Conservation (phyloP, 1,284 basidiomycete genomes). For the Ceratobasidium sp. region DNA sequence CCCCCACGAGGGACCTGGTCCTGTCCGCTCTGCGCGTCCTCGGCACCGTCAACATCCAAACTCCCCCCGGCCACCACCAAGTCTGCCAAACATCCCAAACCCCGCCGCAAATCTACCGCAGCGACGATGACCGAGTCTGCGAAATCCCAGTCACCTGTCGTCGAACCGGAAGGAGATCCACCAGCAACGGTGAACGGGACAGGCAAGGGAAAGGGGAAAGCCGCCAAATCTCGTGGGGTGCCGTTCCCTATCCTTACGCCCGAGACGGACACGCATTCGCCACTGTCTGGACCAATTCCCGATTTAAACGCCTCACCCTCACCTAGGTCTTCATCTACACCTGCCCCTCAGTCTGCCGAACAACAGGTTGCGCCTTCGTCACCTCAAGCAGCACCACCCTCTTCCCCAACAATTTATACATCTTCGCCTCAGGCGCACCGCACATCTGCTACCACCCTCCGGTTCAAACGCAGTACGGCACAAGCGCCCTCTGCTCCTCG, state of each 20-base stretch:
- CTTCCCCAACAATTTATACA: conserved; percentile 1
- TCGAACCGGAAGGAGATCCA: conserved; percentile 1
- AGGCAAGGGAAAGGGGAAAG: conserved; percentile 41
- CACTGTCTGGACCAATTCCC: neutral
- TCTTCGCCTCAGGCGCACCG: conserved; percentile 14
- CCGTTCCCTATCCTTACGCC: conserved; percentile 33
- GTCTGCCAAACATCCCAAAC: conserved; percentile 29
- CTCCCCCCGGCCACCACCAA: conserved; percentile 48
- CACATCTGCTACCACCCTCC: conserved; percentile 19
- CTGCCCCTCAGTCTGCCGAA: neutral
- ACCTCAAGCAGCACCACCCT: neutral
- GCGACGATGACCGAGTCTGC: neutral
- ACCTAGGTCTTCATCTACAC: conserved; percentile 6
- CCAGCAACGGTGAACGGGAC: conserved; percentile 6
- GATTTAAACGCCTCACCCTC: conserved; percentile 4
- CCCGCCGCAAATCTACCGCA: conserved; percentile 20
- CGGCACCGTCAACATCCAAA: conserved; percentile 20
- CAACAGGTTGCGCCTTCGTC: neutral
- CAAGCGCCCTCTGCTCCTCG: conserved; percentile 15
- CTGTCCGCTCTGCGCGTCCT: conserved; percentile 66
- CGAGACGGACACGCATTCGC: conserved; percentile 28
- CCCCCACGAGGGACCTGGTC: conserved; percentile 79
- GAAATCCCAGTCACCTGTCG: conserved; percentile 17
- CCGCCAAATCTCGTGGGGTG: conserved; percentile 27
- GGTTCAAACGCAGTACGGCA: conserved; percentile 30